phyloP scores from a whole-genome alignment of 2,329 filamentous ascomycete genomes.

The Shiraia sp. region DNA sequence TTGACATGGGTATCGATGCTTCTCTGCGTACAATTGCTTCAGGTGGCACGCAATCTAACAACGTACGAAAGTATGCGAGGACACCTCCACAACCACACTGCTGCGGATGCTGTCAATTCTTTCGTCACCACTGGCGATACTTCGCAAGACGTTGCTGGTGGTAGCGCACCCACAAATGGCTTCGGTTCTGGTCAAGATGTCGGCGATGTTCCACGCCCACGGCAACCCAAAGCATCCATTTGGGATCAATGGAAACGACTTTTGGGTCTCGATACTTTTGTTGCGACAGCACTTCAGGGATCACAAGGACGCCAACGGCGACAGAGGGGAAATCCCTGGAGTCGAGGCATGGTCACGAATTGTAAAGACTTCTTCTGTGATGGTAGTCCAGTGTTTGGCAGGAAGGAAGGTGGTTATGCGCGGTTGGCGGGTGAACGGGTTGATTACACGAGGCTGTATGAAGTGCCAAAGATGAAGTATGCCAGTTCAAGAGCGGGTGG shows the following conservation, averaged over 20 bases:
- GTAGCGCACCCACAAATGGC: conserved; percentile 52
- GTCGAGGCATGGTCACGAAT: conserved; percentile 79
- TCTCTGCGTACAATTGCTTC: conserved; percentile 87
- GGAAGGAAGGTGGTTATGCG: conserved; percentile 72
- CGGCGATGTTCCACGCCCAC: conserved; percentile 38
- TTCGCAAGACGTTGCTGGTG: conserved; percentile 57
- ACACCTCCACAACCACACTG: conserved; percentile 62
- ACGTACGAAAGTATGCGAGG: conserved; percentile 97
- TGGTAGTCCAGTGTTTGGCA: conserved; percentile 77
- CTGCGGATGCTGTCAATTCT: conserved; percentile 66
- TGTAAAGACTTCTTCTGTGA: conserved; percentile 98
- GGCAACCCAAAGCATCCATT: conserved; percentile 66
- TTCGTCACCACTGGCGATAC: conserved; percentile 74
- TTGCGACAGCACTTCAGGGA: conserved; percentile 83
- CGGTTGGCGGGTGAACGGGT: conserved; percentile 77
- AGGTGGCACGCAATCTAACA: conserved; percentile 89
- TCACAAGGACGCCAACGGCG: conserved; percentile 53
- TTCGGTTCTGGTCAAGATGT: conserved; percentile 64
- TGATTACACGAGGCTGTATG: conserved; percentile 89
- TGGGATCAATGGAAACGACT: conserved; percentile 81
- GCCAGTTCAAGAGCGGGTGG: conserved; percentile 39
- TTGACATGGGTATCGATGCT: conserved; percentile 98
- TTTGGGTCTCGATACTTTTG: conserved; percentile 89
- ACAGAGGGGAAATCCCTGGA: conserved; percentile 78
- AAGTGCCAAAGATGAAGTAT: conserved; percentile 73